Base-by-base conservation (phyloP, 768 basidiomycete genomes). In the Lyophyllum atratum region DNA sequence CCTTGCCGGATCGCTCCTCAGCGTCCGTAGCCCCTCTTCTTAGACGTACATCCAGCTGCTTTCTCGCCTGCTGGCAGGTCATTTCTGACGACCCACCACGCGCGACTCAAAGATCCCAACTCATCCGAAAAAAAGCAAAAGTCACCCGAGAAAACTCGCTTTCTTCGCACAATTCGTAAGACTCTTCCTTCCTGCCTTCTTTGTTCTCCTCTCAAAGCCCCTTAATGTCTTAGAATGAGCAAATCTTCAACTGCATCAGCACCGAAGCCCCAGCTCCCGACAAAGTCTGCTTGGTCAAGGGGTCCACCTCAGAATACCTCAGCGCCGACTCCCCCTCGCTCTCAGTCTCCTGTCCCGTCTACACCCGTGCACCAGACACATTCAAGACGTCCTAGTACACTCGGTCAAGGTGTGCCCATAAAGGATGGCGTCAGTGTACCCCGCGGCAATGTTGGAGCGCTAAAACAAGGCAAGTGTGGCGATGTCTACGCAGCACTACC, bases 61-160 rank as follows among this genome's bases (percentile, higher is more conserved):
- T 83, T 78, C 76, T 83, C 81, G 86, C 89, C 89, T 90, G 89
- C 89, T 89, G 89, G 89, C 89, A 90, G 89, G 89, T 90, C 88
- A 84, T 82, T 85, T 79, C 84, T 87, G 80, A 89, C 86, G 87
- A 88, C 89, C 85, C 68, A 85, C 66, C 83, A 74, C 85, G 81
- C 84, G 79, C 85, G 79, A 80, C 75, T 79, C 75, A 76, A 76
- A 75, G 62, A 71, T 68, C 76, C 74, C 75, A 77, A 72, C 75
- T 79, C 74, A 76, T 72, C 72, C 72, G 77, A 78, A 71, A 76
- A 77, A 72, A 73, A 70, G 66, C 69, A 52, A 53, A 51, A 60
- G 26, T 52, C 56, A 55, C 46, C 54, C 46, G 28, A 68, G 65
- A 62, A 68, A 62, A 74, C 75, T 76, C 62, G 62, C 61, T 64